These are phyloP conservation scores for Ceratocystis eucalypticola DNA, from an alignment of 2,329 filamentous ascomycete species.

Conservation along the genomic window DNA sequence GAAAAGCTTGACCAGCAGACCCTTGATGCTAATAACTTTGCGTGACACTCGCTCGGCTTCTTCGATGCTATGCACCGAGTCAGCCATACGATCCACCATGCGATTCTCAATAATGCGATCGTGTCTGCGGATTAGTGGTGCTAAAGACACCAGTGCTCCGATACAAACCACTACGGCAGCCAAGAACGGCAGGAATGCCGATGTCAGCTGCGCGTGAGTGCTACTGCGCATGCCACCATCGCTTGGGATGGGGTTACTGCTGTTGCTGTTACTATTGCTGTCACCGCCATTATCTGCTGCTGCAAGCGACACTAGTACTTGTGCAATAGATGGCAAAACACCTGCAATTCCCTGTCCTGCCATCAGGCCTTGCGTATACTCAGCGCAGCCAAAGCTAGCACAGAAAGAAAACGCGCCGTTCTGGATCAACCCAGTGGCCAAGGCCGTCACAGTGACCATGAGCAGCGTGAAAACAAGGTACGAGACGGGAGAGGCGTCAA, in stretches of 20 bases:
- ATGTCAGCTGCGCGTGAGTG: conserved; percentile 37
- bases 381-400: conserved; percentile 65
- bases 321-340: conserved; percentile 73
- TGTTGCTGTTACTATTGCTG: conserved; percentile 24
- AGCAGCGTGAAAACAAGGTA: conserved; percentile 75
- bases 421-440: conserved; percentile 74
- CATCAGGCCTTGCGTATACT: conserved; percentile 96
- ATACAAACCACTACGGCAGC: conserved; percentile 69
- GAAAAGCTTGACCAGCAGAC: conserved; percentile 62
- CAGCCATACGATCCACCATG: conserved; percentile 36
- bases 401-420: conserved; percentile 92
- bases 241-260: conserved; percentile 22
- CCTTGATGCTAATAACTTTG: conserved; percentile 41
- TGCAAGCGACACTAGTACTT: conserved; percentile 67
- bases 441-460: conserved; percentile 67
- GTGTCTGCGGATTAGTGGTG: conserved; percentile 54
- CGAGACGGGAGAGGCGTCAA: conserved; percentile 42
- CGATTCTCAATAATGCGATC: conserved; percentile 38
- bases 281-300: conserved; percentile 19
- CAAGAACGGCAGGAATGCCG: conserved; percentile 82
- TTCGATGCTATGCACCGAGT: conserved; percentile 38
- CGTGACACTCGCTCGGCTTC: conserved; percentile 39
- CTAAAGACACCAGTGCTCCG: conserved; percentile 56
- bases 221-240: neutral
- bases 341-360: conserved; percentile 84